These are phyloP conservation scores for Candida glaebosa DNA, from an alignment of 805 yeast species.

Conservation along the genomic window DNA sequence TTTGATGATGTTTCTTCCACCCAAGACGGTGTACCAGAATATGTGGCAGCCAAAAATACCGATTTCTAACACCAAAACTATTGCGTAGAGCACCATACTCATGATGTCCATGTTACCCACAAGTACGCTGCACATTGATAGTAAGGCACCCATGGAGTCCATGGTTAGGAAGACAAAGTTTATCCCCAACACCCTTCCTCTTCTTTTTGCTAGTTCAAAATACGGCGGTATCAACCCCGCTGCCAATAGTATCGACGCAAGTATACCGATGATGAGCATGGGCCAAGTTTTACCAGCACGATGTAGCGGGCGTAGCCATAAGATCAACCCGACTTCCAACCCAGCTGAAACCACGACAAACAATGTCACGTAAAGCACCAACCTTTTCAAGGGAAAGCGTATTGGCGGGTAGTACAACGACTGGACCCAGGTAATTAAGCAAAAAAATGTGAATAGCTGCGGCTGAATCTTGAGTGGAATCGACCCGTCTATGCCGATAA, in stretches of 20 bases:
- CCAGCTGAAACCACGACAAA: constrained; percentile 51
- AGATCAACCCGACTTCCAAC: constrained; percentile 64
- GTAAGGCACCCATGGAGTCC: constrained; percentile 78
- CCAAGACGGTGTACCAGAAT: constrained; percentile 55
- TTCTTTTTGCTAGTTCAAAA: constrained; percentile 72
- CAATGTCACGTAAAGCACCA: constrained; percentile 29
- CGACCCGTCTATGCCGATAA: constrained; percentile 64
- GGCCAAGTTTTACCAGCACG: constrained; percentile 66
- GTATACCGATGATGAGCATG: constrained; percentile 68
- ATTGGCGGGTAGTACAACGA: constrained; percentile 69
- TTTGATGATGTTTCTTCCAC: constrained; percentile 24
- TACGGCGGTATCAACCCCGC: constrained; percentile 87
- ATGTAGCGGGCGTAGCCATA: constrained; percentile 62
- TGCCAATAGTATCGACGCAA: constrained; percentile 74
- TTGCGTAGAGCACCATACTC: constrained; percentile 71
- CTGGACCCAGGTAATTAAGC: constrained; percentile 64
- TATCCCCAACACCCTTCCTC: constrained; percentile 85
- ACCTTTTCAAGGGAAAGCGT: constrained; percentile 27
- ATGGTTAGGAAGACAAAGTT: constrained; percentile 73
- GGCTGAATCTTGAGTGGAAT: constrained; percentile 86
- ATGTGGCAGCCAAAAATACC: constrained; percentile 73
- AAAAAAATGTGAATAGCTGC: constrained; percentile 69
- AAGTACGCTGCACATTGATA: constrained; percentile 58
- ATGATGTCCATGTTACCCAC: constrained; percentile 68
- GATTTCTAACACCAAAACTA: constrained; percentile 70